Conservation (phyloP, 495 filamentous ascomycete species). For the Penicillium longicatenatum region DNA sequence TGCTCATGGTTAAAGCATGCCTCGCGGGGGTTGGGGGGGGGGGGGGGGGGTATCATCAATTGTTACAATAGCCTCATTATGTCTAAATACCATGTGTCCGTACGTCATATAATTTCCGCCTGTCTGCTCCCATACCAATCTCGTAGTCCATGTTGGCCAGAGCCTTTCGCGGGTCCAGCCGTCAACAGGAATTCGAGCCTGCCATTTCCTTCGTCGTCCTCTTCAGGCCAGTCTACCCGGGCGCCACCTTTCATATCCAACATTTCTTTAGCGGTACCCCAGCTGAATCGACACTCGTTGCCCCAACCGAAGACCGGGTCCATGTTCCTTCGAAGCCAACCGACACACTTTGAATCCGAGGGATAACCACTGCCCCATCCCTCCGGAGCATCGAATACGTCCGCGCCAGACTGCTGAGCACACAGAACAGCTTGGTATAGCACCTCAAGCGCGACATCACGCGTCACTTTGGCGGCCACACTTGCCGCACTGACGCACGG, state of each 20-base stretch:
- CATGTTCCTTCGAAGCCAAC: slow-evolving; percentile 84
- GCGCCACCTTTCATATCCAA: slow-evolving; percentile 66
- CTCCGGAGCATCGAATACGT: slow-evolving; percentile 19
- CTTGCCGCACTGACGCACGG: slow-evolving; percentile 92
- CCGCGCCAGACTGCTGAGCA: slow-evolving; percentile 15
- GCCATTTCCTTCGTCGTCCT: slow-evolving; percentile 63
- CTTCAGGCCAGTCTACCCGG: slow-evolving; percentile 82
- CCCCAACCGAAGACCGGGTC: slow-evolving; percentile 96
- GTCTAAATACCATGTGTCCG: slow-evolving; percentile 10
- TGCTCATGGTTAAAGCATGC: slow-evolving; percentile 9
- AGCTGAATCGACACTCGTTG: slow-evolving; percentile 87
- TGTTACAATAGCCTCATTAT: slow-evolving; percentile 14
- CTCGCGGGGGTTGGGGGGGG: not conserved
- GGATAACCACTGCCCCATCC: slow-evolving; percentile 94
- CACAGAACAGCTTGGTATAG: slow-evolving; percentile 56
- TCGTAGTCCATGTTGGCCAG: slow-evolving; percentile 33
- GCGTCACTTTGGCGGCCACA: slow-evolving; percentile 93
- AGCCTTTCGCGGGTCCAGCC: slow-evolving; percentile 24
- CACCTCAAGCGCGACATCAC: slow-evolving; percentile 84
- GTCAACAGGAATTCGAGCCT: slow-evolving; percentile 70
- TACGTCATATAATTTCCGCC: slow-evolving; percentile 32
- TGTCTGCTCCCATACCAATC: slow-evolving; percentile 47
- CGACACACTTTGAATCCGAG: slow-evolving; percentile 76
- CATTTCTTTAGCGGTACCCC: slow-evolving; percentile 93
- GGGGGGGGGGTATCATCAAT: slow-evolving; percentile 30